A percentile compares a stretch with the other conserved stretches of the same genome.
These are phyloP conservation scores for Colletotrichum lindemuthianum DNA, from an alignment of 2,329 filamentous ascomycete genomes.

Conservation along the genomic window DNA sequence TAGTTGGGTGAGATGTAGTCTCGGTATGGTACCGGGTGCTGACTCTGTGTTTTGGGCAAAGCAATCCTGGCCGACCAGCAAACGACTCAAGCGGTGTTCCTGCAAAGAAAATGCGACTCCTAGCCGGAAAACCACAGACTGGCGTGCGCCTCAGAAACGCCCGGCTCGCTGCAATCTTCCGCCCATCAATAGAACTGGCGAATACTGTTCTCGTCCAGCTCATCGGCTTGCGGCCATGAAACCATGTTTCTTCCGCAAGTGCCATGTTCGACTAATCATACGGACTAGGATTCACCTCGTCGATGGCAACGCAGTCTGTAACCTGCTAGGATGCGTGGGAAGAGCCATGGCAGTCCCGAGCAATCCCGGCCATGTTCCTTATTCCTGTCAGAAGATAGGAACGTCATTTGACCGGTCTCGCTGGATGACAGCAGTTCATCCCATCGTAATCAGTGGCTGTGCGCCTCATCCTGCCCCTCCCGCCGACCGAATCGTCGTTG, in stretches of 20 bases:
- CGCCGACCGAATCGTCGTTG: conserved; percentile 7
- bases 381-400: conserved; percentile 24
- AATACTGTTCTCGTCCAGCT: not conserved
- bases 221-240: conserved; percentile 6
- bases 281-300: not conserved
- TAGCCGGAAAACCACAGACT: conserved; percentile 11
- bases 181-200: conserved; percentile 14
- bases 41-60: not conserved
- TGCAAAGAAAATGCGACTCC: not conserved
- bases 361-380: conserved; percentile 17
- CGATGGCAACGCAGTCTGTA: not conserved
- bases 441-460: not conserved
- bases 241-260: conserved; percentile 16
- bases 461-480: not conserved
- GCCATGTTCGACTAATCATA: too few species aligned
- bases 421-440: not conserved
- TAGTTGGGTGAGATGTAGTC: too few species aligned
- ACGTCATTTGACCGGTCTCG: not conserved
- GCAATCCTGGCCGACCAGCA: not conserved
- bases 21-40: too few species aligned
- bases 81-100: not conserved
- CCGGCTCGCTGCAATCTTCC: conserved; percentile 1
- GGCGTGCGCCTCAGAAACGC: conserved; percentile 33
- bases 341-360: conserved; percentile 15
- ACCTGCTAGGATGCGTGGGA: too few species aligned